These are phyloP conservation scores for Penicillium griseofulvum DNA, from an alignment of 2,329 filamentous ascomycete genomes.

Conservation along the genomic window DNA sequence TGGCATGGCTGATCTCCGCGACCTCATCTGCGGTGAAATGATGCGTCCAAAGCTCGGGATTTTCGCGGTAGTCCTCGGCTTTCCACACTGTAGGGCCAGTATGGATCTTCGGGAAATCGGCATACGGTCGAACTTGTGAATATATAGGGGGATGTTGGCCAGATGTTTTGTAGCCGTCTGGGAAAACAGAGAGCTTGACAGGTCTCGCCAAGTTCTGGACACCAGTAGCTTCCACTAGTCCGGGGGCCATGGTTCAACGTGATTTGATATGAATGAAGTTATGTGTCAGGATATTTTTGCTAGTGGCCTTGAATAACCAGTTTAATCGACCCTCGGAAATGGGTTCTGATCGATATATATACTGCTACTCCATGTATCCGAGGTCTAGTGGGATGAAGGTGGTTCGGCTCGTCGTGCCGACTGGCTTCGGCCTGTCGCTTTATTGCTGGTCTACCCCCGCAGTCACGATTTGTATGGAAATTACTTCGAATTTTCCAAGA, in stretches of 20 bases:
- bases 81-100: conserved; percentile 69
- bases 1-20: conserved; percentile 60
- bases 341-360: conserved; percentile 1
- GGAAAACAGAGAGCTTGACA: conserved; percentile 47
- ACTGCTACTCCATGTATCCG: neutral
- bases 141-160: conserved; percentile 70
- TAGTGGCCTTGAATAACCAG: neutral
- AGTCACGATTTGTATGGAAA: neutral
- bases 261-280: neutral
- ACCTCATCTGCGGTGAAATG: conserved; percentile 64
- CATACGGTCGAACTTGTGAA: conserved; percentile 60
- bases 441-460: neutral
- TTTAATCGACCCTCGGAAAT: neutral
- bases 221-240: conserved; percentile 1
- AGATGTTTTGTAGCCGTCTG: conserved; percentile 62
- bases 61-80: conserved; percentile 58
- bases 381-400: neutral
- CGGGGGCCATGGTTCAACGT: conserved; percentile 8
- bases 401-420: conserved; percentile 15
- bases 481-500: neutral
- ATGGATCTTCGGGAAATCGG: conserved; percentile 66
- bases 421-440: neutral
- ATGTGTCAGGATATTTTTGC: neutral
- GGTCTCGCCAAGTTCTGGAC: neutral
- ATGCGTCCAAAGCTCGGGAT: conserved; percentile 69